Evolutionary conservation across 495 filamentous ascomycete species (phyloP).

Genomic region (Pseudoneurospora amorphoporcata): DNA sequence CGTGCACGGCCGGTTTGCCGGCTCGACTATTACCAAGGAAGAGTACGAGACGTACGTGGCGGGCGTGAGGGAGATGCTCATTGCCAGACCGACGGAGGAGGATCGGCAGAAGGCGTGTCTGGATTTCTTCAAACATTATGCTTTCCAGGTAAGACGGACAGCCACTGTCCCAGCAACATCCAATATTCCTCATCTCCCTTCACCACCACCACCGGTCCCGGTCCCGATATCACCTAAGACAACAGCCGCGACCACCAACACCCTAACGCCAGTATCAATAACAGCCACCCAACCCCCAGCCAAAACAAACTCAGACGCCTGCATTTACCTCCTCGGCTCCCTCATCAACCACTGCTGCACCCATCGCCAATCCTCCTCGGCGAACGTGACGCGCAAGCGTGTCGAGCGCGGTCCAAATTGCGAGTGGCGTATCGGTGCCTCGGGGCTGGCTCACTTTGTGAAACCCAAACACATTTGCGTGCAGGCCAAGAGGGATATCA

Average conservation of each 20-base stretch:
- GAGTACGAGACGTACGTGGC: constrained; percentile 12
- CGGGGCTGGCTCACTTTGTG: constrained; percentile 12
- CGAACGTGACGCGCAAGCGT: neutral
- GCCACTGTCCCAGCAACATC: neutral
- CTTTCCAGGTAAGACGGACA: constrained; percentile 8
- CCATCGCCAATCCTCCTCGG: neutral
- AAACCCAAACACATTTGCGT: constrained; percentile 13
- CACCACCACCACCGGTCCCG: neutral
- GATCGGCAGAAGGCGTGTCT: constrained; percentile 2
- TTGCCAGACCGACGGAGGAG: neutral
- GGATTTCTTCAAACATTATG: constrained; percentile 21
- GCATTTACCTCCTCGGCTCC: constrained; percentile 21
- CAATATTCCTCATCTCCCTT: neutral
- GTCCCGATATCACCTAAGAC: neutral
- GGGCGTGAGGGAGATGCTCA: neutral
- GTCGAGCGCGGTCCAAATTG: constrained; percentile 16
- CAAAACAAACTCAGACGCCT: constrained; percentile 4
- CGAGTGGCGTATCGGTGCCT: constrained; percentile 13
- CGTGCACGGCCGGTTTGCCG: constrained; percentile 9
- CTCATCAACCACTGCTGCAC: constrained; percentile 28
- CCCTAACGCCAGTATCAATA: neutral
- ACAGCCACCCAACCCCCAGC: neutral
- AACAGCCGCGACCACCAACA: neutral
- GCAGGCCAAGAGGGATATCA: constrained; percentile 16
- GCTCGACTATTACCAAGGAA: constrained; percentile 5